Conservation (phyloP, 1,139 yeast genomes). For the Suhomyces maxii region DNA sequence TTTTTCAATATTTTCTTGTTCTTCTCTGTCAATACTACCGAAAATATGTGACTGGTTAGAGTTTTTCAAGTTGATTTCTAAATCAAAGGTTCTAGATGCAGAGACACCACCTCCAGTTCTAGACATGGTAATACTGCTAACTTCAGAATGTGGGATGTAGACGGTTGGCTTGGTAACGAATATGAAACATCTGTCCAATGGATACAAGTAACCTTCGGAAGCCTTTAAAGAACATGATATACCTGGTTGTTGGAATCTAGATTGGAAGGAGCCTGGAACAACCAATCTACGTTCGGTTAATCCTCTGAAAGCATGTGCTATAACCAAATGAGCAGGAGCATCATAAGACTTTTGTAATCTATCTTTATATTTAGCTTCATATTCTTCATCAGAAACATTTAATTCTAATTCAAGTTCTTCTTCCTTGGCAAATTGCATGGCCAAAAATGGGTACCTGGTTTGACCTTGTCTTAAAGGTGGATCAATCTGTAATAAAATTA, state of each 20-base stretch:
- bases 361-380: slow-evolving; percentile 71
- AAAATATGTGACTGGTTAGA: slow-evolving; percentile 75
- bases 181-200: slow-evolving; percentile 85
- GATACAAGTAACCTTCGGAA: slow-evolving; percentile 89
- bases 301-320: slow-evolving; percentile 88
- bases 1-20: slow-evolving; percentile 74
- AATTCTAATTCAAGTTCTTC: slow-evolving; percentile 92
- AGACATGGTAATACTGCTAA: slow-evolving; percentile 74
- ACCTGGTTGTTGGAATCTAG: slow-evolving; percentile 76
- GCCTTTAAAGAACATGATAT: slow-evolving; percentile 92
- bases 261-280: slow-evolving; percentile 81
- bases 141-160: slow-evolving; percentile 83
- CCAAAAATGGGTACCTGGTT: slow-evolving; percentile 91
- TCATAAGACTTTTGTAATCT: slow-evolving; percentile 78
- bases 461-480: slow-evolving; percentile 93
- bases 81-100: slow-evolving; percentile 88
- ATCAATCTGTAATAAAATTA: slow-evolving; percentile 85
- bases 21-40: slow-evolving; percentile 88
- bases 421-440: slow-evolving; percentile 82
- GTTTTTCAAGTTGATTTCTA: slow-evolving; percentile 71
- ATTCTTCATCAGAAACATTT: slow-evolving; percentile 82
- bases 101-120: slow-evolving; percentile 82
- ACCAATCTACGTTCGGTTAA: slow-evolving; percentile 83
- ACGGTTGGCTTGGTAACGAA: slow-evolving; percentile 94
- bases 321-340: slow-evolving; percentile 79